These are phyloP conservation scores for Paracamarosporium sp. DNA, from an alignment of 2,329 filamentous ascomycete species.

Conservation along the genomic window DNA sequence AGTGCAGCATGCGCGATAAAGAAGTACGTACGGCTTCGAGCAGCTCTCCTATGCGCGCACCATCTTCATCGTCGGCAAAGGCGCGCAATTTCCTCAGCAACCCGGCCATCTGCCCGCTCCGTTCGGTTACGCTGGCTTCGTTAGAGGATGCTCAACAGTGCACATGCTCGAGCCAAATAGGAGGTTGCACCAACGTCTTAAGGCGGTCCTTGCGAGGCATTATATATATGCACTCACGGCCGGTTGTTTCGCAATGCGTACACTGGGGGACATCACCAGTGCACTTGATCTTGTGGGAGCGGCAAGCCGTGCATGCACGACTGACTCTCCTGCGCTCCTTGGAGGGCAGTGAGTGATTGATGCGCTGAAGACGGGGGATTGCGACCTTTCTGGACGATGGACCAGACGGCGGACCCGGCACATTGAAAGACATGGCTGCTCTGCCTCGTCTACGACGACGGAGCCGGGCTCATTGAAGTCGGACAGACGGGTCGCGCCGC, in stretches of 20 bases:
- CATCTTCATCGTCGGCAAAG: slow-evolving; percentile 26
- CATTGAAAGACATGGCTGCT: slow-evolving; percentile 10
- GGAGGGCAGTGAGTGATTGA: slow-evolving; percentile 13
- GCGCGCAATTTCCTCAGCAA: slow-evolving; percentile 26
- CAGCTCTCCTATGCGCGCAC: slow-evolving; percentile 28
- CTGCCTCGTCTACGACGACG: background rate
- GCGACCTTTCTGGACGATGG: slow-evolving; percentile 28
- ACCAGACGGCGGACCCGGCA: slow-evolving; percentile 11
- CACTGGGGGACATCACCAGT: slow-evolving; percentile 46
- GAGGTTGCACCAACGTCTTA: slow-evolving; percentile 36
- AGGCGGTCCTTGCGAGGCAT: slow-evolving; percentile 47
- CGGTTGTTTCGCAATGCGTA: slow-evolving; percentile 43
- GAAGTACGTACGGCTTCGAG: slow-evolving; percentile 26
- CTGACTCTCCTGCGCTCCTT: slow-evolving; percentile 34
- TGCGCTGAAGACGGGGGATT: slow-evolving; percentile 38
- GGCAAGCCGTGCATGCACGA: slow-evolving; percentile 44
- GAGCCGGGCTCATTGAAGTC: background rate
- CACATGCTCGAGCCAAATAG: background rate
- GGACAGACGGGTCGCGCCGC: background rate
- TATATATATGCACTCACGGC: slow-evolving; percentile 47
- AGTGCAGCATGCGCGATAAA: background rate
- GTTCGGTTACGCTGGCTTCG: slow-evolving; percentile 33
- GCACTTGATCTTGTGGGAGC: slow-evolving; percentile 50
- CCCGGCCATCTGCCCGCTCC: slow-evolving; percentile 35
- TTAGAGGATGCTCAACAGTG: slow-evolving; percentile 15